Base-by-base conservation (phyloP, 345 rosid species). In the Sapria himalayana region DNA sequence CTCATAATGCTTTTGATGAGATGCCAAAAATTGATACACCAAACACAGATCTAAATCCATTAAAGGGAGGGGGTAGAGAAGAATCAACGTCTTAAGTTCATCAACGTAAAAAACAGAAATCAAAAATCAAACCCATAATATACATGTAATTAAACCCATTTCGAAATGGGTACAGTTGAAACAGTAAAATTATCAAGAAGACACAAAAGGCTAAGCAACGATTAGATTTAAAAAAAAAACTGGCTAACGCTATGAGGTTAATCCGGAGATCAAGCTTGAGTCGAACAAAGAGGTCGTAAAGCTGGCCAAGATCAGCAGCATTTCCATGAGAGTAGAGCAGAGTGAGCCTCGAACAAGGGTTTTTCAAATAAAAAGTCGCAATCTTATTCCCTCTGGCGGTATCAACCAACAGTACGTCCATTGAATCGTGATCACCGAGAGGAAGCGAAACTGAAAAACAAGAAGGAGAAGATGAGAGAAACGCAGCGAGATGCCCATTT, bases 301-400 rank as follows among this genome's bases (percentile, higher is more conserved):
- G 93, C 64, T 91, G 99, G 35, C 95, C 99, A 51, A 89, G 78
- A 71, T 89, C 99, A 33, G 99, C 93, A 11, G 99, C 99, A 65
- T 91, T 91, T 34, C 99, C 95, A 58, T 84, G 99, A 5, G 99
- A 91, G 53, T 91, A 91, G 0, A 91, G 73, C 51, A 91, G 56
- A 32, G 99, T 91, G 55, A 91, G 95, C 43, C 89, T 71, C 9
- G 99, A 95, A 58, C 62, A 71, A 0, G 95, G 86, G 63, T 75
- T 91, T 56, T 34, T 79, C 19, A 91, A 46, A 59, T 76, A 91
- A 45, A 91, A 91, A 16, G 89, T 86, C 23, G 74, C 77, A 36
- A 91, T 72, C 77, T 74, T 80, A 72, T 80, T 77, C 9, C 99
- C 93, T 8, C 56, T 51, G 49, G 61, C 65, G 7, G 99, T 80